Conservation (phyloP, 331 rosid species). For the Malus hybrid region DNA sequence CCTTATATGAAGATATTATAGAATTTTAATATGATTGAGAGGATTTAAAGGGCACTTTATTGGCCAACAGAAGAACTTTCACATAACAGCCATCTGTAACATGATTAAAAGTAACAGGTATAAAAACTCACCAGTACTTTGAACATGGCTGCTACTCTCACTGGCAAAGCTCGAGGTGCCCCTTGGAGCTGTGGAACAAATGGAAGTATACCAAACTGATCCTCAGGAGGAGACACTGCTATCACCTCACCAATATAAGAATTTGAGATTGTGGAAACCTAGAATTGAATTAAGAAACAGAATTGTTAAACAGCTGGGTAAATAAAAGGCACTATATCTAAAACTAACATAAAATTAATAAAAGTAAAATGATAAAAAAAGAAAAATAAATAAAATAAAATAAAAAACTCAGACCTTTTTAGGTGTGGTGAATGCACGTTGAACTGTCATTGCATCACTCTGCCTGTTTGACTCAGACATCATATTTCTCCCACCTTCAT, state of each 20-base stretch:
- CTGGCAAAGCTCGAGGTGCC: constrained; percentile 55
- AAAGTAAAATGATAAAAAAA: background rate
- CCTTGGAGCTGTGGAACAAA: constrained; percentile 63
- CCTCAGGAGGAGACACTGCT: constrained; percentile 53
- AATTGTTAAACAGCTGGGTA: background rate
- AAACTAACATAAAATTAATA: background rate
- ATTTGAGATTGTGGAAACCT: constrained; percentile 71
- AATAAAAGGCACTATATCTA: background rate
- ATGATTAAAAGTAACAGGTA: background rate
- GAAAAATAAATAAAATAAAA: background rate
- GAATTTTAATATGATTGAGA: background rate
- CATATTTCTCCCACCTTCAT: constrained; percentile 38
- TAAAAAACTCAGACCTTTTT: constrained; percentile 46
- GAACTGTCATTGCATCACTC: constrained; percentile 87
- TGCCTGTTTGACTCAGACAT: constrained; percentile 57
- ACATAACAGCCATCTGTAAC: background rate
- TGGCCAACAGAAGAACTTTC: background rate
- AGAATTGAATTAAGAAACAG: background rate
- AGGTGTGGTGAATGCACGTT: constrained; percentile 63
- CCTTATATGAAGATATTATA: too few species aligned
- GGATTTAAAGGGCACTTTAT: background rate
- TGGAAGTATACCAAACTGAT: constrained; percentile 31
- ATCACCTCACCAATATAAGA: constrained; percentile 62
- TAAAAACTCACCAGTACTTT: constrained; percentile 81
- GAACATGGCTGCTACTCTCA: constrained; percentile 74